A percentile compares a stretch with the other conserved stretches of the same genome.
Conservation (phyloP, 306 rosid genomes). For the Vigna trinervia region DNA sequence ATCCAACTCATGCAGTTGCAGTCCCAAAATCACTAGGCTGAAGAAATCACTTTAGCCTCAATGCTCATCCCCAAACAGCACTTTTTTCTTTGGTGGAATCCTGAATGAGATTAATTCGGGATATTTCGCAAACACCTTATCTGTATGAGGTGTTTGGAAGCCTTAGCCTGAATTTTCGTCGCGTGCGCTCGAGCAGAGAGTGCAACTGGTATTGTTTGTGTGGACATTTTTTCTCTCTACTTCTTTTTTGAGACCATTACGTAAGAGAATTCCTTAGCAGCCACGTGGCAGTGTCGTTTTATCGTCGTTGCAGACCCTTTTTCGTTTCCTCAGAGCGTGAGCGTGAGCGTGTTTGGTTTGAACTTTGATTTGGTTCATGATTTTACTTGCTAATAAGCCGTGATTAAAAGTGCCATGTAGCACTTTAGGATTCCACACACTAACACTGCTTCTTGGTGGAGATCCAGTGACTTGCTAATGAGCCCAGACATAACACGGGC, state of each 20-base stretch:
- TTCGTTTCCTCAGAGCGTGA: not conserved
- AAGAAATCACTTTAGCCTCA: not conserved
- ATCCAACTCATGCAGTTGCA: slow-evolving; percentile 94
- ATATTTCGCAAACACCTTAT: slow-evolving; percentile 35
- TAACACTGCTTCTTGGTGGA: not conserved
- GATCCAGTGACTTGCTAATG: not conserved
- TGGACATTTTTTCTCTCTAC: slow-evolving; percentile 41
- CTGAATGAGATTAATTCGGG: not conserved
- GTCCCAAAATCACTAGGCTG: slow-evolving; percentile 45
- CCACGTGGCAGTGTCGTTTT: slow-evolving; percentile 40
- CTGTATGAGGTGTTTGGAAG: slow-evolving; percentile 17
- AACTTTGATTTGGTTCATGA: not conserved
- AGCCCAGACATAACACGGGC: too few relatives aligned
- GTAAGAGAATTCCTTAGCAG: not conserved
- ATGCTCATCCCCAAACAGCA: slow-evolving; percentile 17
- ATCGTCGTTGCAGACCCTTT: not conserved
- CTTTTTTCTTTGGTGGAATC: not conserved
- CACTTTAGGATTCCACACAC: not conserved
- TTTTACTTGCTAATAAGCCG: not conserved
- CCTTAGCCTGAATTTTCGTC: slow-evolving; percentile 10
- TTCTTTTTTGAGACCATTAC: not conserved
- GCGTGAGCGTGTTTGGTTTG: not conserved
- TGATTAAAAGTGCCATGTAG: slow-evolving; percentile 37
- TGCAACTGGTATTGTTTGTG: slow-evolving; percentile 40
- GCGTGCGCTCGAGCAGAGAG: slow-evolving; percentile 31